These are phyloP conservation scores for Coprinopsis cinerea DNA, from an alignment of 768 basidiomycete species.

Conservation along the genomic window DNA sequence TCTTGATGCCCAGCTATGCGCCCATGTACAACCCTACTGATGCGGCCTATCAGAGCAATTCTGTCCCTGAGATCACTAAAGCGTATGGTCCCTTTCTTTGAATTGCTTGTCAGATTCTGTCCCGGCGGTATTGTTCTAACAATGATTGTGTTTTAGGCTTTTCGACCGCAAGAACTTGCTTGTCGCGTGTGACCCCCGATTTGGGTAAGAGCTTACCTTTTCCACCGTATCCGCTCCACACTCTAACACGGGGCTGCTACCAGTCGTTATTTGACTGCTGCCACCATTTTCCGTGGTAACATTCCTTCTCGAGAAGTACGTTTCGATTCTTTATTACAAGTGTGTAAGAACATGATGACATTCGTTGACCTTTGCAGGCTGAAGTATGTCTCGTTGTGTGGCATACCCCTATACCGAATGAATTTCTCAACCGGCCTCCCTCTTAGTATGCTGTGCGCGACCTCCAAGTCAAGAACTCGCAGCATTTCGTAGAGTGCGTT, in stretches of 20 bases:
- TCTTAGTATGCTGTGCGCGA: conserved; percentile 61
- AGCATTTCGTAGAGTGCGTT: conserved; percentile 74
- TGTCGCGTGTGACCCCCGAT: conserved; percentile 76
- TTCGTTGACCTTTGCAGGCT: conserved; percentile 34
- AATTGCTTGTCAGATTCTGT: neutral
- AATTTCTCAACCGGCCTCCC: conserved; percentile 14
- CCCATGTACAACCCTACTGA: conserved; percentile 74
- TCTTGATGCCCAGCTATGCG: conserved; percentile 93
- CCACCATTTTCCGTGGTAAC: conserved; percentile 82
- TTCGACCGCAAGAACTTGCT: conserved; percentile 79
- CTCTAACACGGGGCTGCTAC: conserved; percentile 1
- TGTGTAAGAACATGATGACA: conserved; percentile 29
- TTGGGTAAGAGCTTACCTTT: conserved; percentile 45
- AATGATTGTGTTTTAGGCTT: conserved; percentile 37
- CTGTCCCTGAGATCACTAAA: conserved; percentile 65
- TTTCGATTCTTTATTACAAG: conserved; percentile 13
- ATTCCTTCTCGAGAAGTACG: conserved; percentile 76
- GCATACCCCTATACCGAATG: conserved; percentile 21
- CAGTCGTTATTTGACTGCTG: conserved; percentile 85
- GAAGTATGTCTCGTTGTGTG: conserved; percentile 37
- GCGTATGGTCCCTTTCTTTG: conserved; percentile 44
- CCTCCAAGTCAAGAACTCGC: conserved; percentile 70
- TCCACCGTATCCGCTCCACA: conserved; percentile 5
- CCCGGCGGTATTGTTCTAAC: neutral
- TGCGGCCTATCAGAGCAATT: conserved; percentile 51